These are phyloP conservation scores for Pyrus betulifolia DNA, from an alignment of 306 rosid genomes.

Conservation along the genomic window DNA sequence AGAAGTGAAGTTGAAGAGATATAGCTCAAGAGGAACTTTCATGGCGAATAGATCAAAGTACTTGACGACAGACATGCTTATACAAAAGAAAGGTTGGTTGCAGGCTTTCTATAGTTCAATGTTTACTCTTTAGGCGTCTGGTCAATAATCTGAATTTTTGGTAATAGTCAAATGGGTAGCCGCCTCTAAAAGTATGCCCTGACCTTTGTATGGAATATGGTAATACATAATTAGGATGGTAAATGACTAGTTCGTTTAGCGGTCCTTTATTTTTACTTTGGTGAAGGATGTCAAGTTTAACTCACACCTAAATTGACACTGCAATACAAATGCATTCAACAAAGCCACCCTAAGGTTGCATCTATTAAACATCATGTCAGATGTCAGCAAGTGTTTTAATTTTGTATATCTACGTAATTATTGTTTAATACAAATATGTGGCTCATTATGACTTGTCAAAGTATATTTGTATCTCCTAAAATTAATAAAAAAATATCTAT, in stretches of 20 bases:
- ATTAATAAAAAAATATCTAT: not conserved
- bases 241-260: not conserved
- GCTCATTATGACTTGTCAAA: too few species aligned
- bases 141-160: conserved; percentile 14
- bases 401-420: too few species aligned
- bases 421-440: too few species aligned
- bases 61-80: not conserved
- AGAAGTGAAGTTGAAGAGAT: not conserved
- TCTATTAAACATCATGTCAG: not conserved
- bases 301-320: not conserved
- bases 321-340: too few species aligned
- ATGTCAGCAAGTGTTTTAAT: too few species aligned
- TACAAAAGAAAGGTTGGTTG: not conserved
- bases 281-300: not conserved
- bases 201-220: not conserved
- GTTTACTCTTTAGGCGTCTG: not conserved
- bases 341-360: too few species aligned
- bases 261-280: too few species aligned
- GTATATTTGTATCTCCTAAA: not conserved
- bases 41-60: not conserved
- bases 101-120: not conserved
- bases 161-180: conserved; percentile 17
- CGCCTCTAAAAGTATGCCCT: not conserved
- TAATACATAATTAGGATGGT: too few species aligned
- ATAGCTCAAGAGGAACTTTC: not conserved